Conservation (phyloP, 257 asterid species). For the Ehretia macrophylla region DNA sequence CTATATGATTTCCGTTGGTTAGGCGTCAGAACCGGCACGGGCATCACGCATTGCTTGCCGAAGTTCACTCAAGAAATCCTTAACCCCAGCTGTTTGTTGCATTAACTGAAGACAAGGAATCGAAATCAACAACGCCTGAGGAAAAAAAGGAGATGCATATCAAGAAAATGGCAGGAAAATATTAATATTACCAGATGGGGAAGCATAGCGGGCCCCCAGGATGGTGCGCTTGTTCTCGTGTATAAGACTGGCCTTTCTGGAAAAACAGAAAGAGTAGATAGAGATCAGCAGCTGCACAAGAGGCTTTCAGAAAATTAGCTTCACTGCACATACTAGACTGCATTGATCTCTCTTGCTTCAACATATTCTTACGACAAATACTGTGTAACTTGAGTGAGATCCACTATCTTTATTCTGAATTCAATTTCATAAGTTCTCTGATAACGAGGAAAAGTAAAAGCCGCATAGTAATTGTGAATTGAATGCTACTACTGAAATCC, state of each 20-base stretch:
- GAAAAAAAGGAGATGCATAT: background rate
- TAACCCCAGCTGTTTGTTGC: constrained; percentile 44
- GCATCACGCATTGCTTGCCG: constrained; percentile 57
- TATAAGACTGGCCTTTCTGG: constrained; percentile 83
- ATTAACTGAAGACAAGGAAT: constrained; percentile 40
- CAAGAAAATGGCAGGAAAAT: background rate
- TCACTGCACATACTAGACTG: too few species aligned
- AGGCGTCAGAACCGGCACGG: constrained; percentile 25
- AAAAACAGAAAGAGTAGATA: constrained; percentile 17
- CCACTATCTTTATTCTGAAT: too few species aligned
- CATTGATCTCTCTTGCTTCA: background rate
- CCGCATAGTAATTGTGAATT: too few species aligned
- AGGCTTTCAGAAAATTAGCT: too few species aligned
- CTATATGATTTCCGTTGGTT: constrained; percentile 17
- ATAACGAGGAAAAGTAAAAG: too few species aligned
- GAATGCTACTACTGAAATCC: too few species aligned
- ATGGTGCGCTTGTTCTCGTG: constrained; percentile 42
- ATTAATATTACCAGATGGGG: constrained; percentile 64
- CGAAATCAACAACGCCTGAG: constrained; percentile 5
- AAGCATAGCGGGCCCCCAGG: constrained; percentile 67
- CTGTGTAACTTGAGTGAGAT: too few species aligned
- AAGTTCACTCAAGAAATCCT: constrained; percentile 77
- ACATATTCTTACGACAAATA: too few species aligned
- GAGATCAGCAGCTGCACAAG: background rate
- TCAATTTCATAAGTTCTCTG: too few species aligned